Conservation (phyloP, 306 rosid species). For the Cicer cuneatum region DNA sequence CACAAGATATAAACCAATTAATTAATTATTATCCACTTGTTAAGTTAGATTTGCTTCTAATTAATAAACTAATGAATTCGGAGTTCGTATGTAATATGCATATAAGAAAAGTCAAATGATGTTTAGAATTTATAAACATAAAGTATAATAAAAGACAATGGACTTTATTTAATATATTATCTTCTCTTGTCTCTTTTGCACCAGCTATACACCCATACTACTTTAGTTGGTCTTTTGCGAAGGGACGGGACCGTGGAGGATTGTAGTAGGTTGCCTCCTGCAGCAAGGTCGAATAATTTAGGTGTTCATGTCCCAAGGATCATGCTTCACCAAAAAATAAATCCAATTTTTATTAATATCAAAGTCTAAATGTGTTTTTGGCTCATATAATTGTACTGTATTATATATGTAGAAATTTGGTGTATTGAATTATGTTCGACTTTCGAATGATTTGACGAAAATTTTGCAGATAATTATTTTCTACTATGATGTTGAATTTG, state of each 20-base stretch:
- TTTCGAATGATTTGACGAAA: no score
- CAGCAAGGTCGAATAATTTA: conserved; percentile 67
- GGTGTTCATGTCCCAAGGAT: conserved; percentile 69
- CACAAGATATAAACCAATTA: background rate
- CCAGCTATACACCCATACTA: conserved; percentile 40
- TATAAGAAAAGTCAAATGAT: conserved; percentile 21
- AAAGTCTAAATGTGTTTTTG: no score
- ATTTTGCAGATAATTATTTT: no score
- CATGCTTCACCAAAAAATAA: conserved; percentile 59
- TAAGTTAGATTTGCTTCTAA: conserved; percentile 37
- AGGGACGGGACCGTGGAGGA: conserved; percentile 11
- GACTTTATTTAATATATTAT: conserved; percentile 25
- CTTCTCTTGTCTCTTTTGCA: conserved; percentile 46
- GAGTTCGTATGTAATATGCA: background rate
- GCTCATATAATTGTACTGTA: no score
- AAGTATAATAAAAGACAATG: conserved; percentile 19
- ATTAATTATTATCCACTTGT: conserved; percentile 8
- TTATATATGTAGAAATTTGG: no score
- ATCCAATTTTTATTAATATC: background rate
- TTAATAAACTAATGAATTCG: background rate
- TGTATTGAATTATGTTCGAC: no score
- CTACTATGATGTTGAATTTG: no score
- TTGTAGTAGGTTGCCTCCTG: conserved; percentile 74
- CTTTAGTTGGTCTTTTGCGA: conserved; percentile 15
- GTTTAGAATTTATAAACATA: background rate